A percentile compares a stretch with the other conserved stretches of the same genome.
phyloP scores from a whole-genome alignment of 2,329 filamentous ascomycete genomes.

The Fusarium tanahbumbuense region DNA sequence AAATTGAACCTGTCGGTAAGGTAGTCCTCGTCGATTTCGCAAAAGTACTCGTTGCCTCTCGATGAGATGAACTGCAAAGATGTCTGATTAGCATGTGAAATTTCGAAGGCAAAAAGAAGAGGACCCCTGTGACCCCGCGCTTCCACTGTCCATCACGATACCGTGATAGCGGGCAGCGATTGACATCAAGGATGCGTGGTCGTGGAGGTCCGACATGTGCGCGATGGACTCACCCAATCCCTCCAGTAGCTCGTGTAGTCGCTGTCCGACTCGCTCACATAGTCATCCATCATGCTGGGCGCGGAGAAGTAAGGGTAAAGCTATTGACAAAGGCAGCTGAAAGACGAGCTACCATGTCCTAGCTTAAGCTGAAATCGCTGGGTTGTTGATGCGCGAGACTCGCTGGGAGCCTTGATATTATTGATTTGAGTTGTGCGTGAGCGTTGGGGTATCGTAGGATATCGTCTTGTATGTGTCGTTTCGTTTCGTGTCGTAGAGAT shows the following conservation, averaged over 20 bases:
- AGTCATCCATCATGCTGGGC: conserved; percentile 84
- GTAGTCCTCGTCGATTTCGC: conserved; percentile 99
- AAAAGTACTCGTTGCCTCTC: conserved; percentile 98
- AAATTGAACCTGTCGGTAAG: conserved; percentile 98
- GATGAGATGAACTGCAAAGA: conserved; percentile 89
- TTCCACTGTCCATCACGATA: not conserved
- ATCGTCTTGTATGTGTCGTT: conserved; percentile 10
- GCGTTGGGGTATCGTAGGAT: not conserved
- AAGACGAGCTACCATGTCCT: conserved; percentile 47
- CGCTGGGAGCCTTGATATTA: not conserved
- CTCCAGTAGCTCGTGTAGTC: conserved; percentile 99
- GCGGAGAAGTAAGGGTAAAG: conserved; percentile 13
- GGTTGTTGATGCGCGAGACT: conserved; percentile 22
- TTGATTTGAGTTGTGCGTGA: conserved; percentile 10
- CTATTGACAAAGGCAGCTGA: conserved; percentile 40
- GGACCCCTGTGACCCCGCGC: conserved; percentile 27
- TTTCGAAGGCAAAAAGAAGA: conserved; percentile 1
- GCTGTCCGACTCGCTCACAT: conserved; percentile 96
- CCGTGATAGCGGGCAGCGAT: not conserved
- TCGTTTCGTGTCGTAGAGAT: conserved; percentile 23
- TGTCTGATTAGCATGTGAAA: conserved; percentile 30
- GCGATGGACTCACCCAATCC: conserved; percentile 84
- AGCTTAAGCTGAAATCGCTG: conserved; percentile 17
- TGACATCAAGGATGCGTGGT: conserved; percentile 10
- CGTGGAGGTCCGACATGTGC: not conserved